These are phyloP conservation scores for Corymbia citriodora DNA, from an alignment of 441 rosid genomes.

Conservation along the genomic window DNA sequence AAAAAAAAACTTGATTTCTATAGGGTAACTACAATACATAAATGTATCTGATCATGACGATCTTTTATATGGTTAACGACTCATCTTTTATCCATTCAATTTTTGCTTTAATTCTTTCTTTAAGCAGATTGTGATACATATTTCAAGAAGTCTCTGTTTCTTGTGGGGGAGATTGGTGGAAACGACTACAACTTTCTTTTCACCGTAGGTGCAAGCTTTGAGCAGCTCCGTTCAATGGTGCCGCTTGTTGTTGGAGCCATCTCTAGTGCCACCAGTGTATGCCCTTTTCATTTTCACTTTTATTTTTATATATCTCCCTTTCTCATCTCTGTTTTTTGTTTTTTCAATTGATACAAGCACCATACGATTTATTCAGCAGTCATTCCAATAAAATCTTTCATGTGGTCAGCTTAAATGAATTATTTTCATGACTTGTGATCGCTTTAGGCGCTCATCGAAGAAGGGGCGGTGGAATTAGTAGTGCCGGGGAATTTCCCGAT, in stretches of 20 bases:
- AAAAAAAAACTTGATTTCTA: too few species aligned
- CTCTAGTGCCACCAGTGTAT: background rate
- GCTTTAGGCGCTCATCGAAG: background rate
- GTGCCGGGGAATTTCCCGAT: background rate
- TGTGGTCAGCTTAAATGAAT: background rate
- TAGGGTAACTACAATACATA: background rate
- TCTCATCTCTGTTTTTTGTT: background rate
- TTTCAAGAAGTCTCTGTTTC: background rate
- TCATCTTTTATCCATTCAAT: background rate
- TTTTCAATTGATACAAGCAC: background rate
- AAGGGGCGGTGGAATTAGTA: background rate
- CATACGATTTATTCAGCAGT: background rate
- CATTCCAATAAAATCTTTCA: background rate
- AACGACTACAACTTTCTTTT: background rate
- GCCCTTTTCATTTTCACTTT: background rate
- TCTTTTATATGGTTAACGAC: background rate
- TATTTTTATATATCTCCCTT: too few species aligned
- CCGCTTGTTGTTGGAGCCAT: background rate
- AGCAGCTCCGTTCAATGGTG: background rate
- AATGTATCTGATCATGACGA: background rate
- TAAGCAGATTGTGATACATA: background rate
- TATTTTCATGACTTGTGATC: background rate
- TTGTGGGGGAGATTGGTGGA: background rate
- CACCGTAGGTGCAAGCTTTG: background rate
- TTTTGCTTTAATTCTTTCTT: background rate